These are phyloP conservation scores for Lactarius indigo DNA, from an alignment of 768 basidiomycete species.

Conservation along the genomic window DNA sequence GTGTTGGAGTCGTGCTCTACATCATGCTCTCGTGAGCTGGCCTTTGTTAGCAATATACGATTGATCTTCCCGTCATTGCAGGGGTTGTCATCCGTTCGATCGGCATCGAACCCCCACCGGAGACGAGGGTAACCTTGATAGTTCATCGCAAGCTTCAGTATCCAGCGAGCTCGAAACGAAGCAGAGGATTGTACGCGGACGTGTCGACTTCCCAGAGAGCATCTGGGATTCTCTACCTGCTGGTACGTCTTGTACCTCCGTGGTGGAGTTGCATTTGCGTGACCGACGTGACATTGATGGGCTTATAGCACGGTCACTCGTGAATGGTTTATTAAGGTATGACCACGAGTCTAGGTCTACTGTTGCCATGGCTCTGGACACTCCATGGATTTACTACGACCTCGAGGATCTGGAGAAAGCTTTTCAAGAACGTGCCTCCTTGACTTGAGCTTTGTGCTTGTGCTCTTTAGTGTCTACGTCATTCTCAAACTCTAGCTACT, in stretches of 20 bases:
- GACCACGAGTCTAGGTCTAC: slow-evolving; percentile 59
- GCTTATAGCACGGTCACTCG: slow-evolving; percentile 54
- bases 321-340: slow-evolving; percentile 56
- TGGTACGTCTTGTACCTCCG: slow-evolving; percentile 42
- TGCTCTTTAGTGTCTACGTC: background rate
- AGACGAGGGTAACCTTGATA: background rate
- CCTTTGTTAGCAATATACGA: background rate
- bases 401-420: slow-evolving; percentile 54
- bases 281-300: background rate
- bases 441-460: slow-evolving; percentile 10
- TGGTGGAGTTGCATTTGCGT: slow-evolving; percentile 6
- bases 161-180: slow-evolving; percentile 61
- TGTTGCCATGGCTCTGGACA: slow-evolving; percentile 55
- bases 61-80: slow-evolving; percentile 1
- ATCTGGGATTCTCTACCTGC: slow-evolving; percentile 56
- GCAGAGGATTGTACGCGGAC: slow-evolving; percentile 56
- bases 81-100: slow-evolving; percentile 22
- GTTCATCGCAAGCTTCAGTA: slow-evolving; percentile 41
- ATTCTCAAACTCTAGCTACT: slow-evolving; percentile 2
- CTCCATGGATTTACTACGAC: slow-evolving; percentile 66
- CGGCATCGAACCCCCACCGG: background rate
- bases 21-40: slow-evolving; percentile 76
- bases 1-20: slow-evolving; percentile 74
- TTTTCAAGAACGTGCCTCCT: slow-evolving; percentile 52
- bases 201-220: slow-evolving; percentile 43